A percentile compares a stretch with the other conserved stretches of the same genome.
phyloP scores from a whole-genome alignment of 257 asterid species.

The Pogostemon cablin region DNA sequence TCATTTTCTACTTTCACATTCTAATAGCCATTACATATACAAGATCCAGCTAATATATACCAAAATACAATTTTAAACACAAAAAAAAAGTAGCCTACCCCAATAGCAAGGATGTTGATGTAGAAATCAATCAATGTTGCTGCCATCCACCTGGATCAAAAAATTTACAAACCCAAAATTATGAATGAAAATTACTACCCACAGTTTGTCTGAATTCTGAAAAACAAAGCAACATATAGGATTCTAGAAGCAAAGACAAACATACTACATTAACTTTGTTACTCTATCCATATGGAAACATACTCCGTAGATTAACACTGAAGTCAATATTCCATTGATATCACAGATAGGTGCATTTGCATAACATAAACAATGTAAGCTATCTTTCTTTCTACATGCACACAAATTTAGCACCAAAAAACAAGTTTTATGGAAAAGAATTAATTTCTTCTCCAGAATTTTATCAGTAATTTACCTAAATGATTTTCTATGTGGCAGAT shows the following conservation, averaged over 20 bases:
- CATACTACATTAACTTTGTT: background rate
- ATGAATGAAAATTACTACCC: background rate
- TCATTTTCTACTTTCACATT: background rate
- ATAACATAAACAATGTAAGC: background rate
- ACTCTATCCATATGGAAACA: background rate
- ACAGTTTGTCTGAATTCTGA: background rate
- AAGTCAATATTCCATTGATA: background rate
- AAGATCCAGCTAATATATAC: background rate
- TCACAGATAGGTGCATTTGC: background rate
- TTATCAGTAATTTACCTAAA: background rate
- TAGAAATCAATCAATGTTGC: slow-evolving; percentile 77
- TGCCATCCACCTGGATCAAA: slow-evolving; percentile 72
- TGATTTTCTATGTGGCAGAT: background rate
- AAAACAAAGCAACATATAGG: background rate
- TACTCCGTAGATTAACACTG: background rate
- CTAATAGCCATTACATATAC: background rate
- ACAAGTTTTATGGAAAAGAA: background rate
- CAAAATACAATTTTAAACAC: background rate
- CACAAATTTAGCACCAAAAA: too few relatives aligned
- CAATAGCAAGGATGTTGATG: slow-evolving; percentile 53
- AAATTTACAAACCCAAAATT: background rate
- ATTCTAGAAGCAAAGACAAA: background rate
- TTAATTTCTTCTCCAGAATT: background rate
- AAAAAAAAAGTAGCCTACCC: slow-evolving; percentile 49
- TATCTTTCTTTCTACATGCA: too few relatives aligned